Conservation (phyloP, 1,284 basidiomycete genomes). For the Tilletia horrida region DNA sequence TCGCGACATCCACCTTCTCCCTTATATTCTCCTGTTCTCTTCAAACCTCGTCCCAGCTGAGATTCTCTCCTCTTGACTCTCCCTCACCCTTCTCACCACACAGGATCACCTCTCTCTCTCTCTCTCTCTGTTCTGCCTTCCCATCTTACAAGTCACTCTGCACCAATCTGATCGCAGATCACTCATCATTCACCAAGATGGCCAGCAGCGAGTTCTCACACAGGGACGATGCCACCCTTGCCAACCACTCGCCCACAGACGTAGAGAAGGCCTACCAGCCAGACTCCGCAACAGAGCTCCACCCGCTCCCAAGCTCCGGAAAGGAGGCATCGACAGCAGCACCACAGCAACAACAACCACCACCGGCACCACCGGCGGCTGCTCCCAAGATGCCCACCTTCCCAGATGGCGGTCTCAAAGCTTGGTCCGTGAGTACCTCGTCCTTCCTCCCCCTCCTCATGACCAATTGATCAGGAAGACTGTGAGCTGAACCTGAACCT, state of each 20-base stretch:
- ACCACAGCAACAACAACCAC: background rate
- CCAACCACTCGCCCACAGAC: background rate
- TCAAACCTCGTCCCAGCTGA: too few species aligned
- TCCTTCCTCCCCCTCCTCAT: too few species aligned
- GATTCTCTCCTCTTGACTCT: too few species aligned
- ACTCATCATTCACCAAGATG: background rate
- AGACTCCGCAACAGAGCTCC: background rate
- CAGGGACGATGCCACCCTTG: background rate
- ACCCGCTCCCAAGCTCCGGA: background rate
- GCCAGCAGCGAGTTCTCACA: constrained; percentile 2
- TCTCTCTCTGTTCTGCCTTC: too few species aligned
- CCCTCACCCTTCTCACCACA: too few species aligned
- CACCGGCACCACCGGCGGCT: background rate
- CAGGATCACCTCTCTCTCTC: too few species aligned
- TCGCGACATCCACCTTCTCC: too few species aligned
- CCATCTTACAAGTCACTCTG: too few species aligned
- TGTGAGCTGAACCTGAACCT: background rate
- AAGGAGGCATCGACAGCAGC: background rate
- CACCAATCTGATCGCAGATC: too few species aligned
- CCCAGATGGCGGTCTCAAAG: constrained; percentile 17
- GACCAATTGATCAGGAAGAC: too few species aligned
- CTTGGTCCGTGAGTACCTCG: constrained; percentile 15
- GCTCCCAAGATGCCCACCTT: constrained; percentile 16
- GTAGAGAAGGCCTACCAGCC: constrained; percentile 1
- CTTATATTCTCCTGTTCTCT: too few species aligned